Base-by-base conservation (phyloP, 2,329 filamentous ascomycete genomes). In the Colletotrichum plurivorum region DNA sequence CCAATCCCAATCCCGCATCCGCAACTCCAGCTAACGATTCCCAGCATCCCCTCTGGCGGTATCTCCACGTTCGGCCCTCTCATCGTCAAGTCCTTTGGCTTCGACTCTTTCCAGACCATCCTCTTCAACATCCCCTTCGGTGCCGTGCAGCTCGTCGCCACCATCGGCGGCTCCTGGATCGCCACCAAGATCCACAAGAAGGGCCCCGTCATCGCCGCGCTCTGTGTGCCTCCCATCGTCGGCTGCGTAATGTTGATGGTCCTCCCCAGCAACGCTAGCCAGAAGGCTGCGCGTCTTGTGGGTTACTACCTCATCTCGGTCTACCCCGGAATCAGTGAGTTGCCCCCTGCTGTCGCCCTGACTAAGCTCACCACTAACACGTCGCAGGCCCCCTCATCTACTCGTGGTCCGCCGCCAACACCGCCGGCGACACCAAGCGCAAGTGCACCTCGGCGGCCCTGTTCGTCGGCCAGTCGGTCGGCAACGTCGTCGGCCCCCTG, bases 361-460 rank as follows among this genome's bases (percentile, higher is more conserved):
- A 59, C 51, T 45, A 10, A 54, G 45, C 45, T 9, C 1, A 10
- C 13, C 5, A 31, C 12, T 10, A 15, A 49, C n/a, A n/a, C 46
- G 31, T 36, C 3, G 5, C 7, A 71, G 85, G 88, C 2, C 89
- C 87, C 0, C 76, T 89, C 61, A 84, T 89, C 22, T 89, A 88
- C 73, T 84, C 85, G 0, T 89, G 86, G 86, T 84, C 83, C 0
- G 84, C 84, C 0, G 86, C 88, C 58, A 90, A 90, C 71, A 89
- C 90, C 0, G 90, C 84, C 2, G 90, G 90, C 0, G 89, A 92
- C 68, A 92, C 90, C 0, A 92, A 92, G 76, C 86, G 89, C 69
- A 92, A 92, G 74, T 84, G 88, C 2, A 90, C 87, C 0, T 91
- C 89, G 0, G 88, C 83, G 2, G 84, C 89, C 15, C 78, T 72